Base-by-base conservation (phyloP, 2,329 filamentous ascomycete genomes). In the Trichophaea hybrida region DNA sequence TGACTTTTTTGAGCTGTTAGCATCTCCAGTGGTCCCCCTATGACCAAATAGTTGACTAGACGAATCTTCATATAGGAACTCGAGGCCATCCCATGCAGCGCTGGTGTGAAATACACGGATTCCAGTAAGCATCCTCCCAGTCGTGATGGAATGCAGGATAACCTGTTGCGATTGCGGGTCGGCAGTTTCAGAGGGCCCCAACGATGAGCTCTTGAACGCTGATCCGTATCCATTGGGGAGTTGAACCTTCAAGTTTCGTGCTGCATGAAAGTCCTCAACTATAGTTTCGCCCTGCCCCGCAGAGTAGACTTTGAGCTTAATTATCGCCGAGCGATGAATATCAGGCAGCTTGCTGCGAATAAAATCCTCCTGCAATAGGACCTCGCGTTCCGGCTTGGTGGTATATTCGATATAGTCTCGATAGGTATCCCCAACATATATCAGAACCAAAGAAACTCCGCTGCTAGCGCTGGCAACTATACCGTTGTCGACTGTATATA, bases 21-120 rank as follows among this genome's bases (percentile, higher is more conserved):
- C 24, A 24, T 24, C 24, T 2, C 78, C 73, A 64, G 84, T 84
- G 6, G 84, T 86, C 10, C 85, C 85, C 58, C 79, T 77, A 69
- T 88, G 90, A 44, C 93, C 93, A 75, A 98, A 94, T 2, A 96
- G 72, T 70, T 96, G 88, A 58, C 78, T 85, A 0, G 86, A 85
- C 13, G 80, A 79, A 71, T 97, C 89, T 69, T 97, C 91, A 69
- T 95, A 97, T 61, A 86, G 77, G 72, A 98, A 97, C 71, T 97
- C 91, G 17, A 98, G 72, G 0, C 93, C 93, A 70, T 94, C 85
- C 10, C 97, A 70, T 3, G 84, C 84, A 60, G 77, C 75, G 1
- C 86, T 88, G 67, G 88, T 84, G 69, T 89, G 58, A 13, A 60
- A 94, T 12, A 94, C 77, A 61, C 82, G 79, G 59, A 96, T 79